Evolutionary conservation across 768 basidiomycete genomes (phyloP).

Genomic region (Bullera alba): DNA sequence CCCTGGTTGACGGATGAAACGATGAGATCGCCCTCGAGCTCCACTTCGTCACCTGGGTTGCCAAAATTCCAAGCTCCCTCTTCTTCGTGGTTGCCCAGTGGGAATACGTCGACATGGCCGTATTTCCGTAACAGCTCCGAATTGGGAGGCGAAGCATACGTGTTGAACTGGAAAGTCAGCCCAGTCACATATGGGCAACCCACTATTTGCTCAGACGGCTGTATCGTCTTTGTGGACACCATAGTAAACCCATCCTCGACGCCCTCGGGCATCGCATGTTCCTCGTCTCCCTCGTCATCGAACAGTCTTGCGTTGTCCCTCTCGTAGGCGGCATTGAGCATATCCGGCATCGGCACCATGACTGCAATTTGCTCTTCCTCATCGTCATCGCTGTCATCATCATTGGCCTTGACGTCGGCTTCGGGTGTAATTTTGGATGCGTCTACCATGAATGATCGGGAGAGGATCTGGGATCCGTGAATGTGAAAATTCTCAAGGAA

Average conservation of each 20-base stretch:
- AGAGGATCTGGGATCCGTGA: constrained; percentile 85
- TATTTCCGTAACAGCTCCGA: constrained; percentile 88
- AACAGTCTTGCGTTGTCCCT: constrained; percentile 82
- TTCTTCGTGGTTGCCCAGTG: constrained; percentile 21
- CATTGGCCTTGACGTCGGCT: constrained; percentile 21
- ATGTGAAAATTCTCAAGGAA: too few species aligned
- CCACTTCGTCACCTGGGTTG: constrained; percentile 44
- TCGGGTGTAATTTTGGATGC: constrained; percentile 9
- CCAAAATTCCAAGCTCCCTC: constrained; percentile 29
- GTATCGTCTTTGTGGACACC: constrained; percentile 57
- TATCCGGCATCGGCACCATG: constrained; percentile 95
- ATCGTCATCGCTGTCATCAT: constrained; percentile 51
- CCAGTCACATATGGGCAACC: constrained; percentile 32
- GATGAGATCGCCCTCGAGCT: constrained; percentile 28
- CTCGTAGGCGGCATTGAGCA: constrained; percentile 82
- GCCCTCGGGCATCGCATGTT: background rate
- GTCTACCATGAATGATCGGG: constrained; percentile 76
- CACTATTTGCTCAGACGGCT: constrained; percentile 79
- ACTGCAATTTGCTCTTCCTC: constrained; percentile 62
- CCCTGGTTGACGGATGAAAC: constrained; percentile 23
- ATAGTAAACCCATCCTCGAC: constrained; percentile 49
- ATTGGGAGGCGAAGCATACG: constrained; percentile 89
- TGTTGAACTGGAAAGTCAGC: constrained; percentile 65
- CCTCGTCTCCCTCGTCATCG: constrained; percentile 54
- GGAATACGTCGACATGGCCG: constrained; percentile 78